Evolutionary conservation across 805 yeast species (phyloP), one percentile per base, ranked within the genome.

Genomic region (Saturnispora diversa): DNA sequence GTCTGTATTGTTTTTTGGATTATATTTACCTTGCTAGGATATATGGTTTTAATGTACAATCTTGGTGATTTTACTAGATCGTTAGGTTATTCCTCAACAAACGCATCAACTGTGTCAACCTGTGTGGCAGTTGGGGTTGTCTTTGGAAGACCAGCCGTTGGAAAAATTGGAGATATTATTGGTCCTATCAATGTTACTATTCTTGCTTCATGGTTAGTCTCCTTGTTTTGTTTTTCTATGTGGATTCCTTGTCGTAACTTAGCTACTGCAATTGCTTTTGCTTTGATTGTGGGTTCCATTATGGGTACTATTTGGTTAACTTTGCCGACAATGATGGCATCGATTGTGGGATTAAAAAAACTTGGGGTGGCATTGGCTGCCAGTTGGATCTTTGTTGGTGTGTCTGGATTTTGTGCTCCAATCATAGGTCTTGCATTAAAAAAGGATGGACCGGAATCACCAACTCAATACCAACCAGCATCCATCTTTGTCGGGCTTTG

Each of bases 261-360:
- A 44, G 79, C 79, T 1, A 72, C 80, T 1, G 72, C 76, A 1
- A 50, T 76, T 6, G 68, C 60, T 0, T 72, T 76, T 50, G 73
- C 75, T 1, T 27, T 77, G n/a, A 44, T 77, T 4, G 65, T 60
- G 47, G 86, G 86, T 28, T 60, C 66, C 0, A 39, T 71, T 26
- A 77, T 77, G 80, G 85, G 84, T 3, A 62, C 75, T 11, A 61
- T 77, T 30, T 79, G 75, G 71, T 71, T 77, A 4, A 68, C 75
- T 4, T 49, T 70, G 45, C 70, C 78, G 1, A 67, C 81, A 3
- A 60, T 74, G 16, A 54, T 67, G 1, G 69, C 80, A 1, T 55
- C 76, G 37, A 58, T 77, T 16, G 69, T 71, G 15, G 84, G 84
- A 0, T 53, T 77, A 21, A 54, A 65, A 27, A 74, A 70, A 47